Conservation (phyloP, 306 rosid genomes). For the Trifolium fragiferum region DNA sequence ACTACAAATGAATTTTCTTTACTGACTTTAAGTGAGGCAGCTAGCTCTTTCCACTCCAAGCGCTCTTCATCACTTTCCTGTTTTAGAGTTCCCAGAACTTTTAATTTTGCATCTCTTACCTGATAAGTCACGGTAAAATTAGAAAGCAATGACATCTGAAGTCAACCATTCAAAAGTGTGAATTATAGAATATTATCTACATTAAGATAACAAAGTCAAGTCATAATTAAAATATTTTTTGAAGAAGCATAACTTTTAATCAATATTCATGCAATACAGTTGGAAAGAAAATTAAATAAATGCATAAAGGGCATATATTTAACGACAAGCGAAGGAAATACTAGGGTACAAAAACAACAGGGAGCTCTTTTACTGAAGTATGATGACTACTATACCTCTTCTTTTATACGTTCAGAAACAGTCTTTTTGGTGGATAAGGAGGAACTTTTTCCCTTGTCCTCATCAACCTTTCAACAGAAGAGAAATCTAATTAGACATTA, state of each 20-base stretch:
- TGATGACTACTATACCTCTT: constrained; percentile 67
- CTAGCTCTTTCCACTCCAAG: constrained; percentile 77
- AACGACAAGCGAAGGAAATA: constrained; percentile 17
- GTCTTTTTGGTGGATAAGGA: constrained; percentile 60
- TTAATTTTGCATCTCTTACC: constrained; percentile 88
- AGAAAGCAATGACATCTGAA: constrained; percentile 27
- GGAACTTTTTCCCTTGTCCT: constrained; percentile 82
- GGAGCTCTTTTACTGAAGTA: neutral
- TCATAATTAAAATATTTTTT: constrained; percentile 5
- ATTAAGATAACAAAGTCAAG: constrained; percentile 18
- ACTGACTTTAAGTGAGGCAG: constrained; percentile 75
- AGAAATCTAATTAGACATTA: constrained; percentile 27
- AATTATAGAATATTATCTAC: constrained; percentile 28
- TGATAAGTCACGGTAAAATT: constrained; percentile 49
- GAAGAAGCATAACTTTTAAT: no score
- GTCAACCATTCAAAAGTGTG: constrained; percentile 25
- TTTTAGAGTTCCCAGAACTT: constrained; percentile 76
- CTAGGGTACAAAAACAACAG: neutral
- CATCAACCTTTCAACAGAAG: constrained; percentile 66
- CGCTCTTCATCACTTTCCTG: constrained; percentile 74
- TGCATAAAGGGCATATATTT: constrained; percentile 16
- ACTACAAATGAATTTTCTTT: constrained; percentile 21
- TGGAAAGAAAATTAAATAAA: constrained; percentile 8
- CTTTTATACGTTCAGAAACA: constrained; percentile 79
- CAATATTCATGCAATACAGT: neutral